A percentile compares a stretch with the other conserved stretches of the same genome.
Evolutionary conservation across 2,329 filamentous ascomycete genomes (phyloP).

Genomic region (Fusarium goolgardi): DNA sequence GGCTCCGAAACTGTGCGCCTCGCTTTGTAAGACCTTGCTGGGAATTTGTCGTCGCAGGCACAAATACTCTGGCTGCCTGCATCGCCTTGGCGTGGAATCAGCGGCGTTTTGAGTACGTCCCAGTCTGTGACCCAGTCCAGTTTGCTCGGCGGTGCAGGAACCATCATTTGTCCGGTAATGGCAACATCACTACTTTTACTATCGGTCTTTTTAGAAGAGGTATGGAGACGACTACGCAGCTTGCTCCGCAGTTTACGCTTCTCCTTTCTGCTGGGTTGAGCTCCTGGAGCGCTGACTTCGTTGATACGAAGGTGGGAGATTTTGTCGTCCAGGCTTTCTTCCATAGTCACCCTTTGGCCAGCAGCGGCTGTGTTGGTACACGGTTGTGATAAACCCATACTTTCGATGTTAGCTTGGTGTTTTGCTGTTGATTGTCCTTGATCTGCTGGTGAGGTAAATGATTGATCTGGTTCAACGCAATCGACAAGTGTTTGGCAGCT

Average conservation of each 20-base stretch:
- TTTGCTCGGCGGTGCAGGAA: not conserved
- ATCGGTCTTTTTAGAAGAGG: not conserved
- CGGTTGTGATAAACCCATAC: not conserved
- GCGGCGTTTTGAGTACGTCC: not conserved
- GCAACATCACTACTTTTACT: not conserved
- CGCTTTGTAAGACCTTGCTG: not conserved
- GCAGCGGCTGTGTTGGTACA: not conserved
- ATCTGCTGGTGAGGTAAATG: not conserved
- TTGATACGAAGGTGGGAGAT: too few species aligned
- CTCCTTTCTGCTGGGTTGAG: not conserved
- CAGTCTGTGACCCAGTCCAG: slow-evolving; percentile 7
- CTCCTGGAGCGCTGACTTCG: not conserved
- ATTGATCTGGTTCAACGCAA: not conserved
- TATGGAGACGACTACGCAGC: not conserved
- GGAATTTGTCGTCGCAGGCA: not conserved
- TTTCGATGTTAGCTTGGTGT: not conserved
- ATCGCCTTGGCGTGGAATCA: not conserved
- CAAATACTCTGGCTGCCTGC: not conserved
- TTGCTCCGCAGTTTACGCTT: not conserved
- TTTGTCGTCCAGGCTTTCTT: not conserved
- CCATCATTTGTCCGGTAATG: not conserved
- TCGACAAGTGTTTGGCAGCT: not conserved
- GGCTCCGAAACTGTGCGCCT: not conserved
- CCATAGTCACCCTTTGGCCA: not conserved
- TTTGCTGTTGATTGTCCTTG: not conserved